phyloP scores from a whole-genome alignment of 2,329 filamentous ascomycete species.

The Tolypocladium pustulatum region DNA sequence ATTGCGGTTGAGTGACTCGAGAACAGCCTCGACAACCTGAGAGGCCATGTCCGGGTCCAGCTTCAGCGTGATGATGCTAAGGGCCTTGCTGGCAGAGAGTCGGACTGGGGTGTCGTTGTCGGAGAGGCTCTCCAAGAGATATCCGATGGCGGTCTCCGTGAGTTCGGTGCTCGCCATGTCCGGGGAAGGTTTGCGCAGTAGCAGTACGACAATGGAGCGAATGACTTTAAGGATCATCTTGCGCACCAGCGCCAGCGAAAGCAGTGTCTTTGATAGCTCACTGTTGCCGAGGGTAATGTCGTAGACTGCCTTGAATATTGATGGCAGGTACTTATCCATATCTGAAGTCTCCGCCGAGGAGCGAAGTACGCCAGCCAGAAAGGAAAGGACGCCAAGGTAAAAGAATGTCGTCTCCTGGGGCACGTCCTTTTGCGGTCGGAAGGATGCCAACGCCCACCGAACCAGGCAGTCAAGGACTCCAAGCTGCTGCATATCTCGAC shows the following conservation, averaged over 20 bases:
- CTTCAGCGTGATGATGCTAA: conserved; percentile 77
- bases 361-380: conserved; percentile 63
- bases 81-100: conserved; percentile 81
- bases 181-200: conserved; percentile 41
- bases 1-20: conserved; percentile 55
- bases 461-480: conserved; percentile 60
- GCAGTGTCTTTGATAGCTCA: conserved; percentile 40
- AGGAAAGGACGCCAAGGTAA: conserved; percentile 69
- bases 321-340: conserved; percentile 54
- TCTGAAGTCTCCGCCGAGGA: conserved; percentile 63
- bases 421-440: conserved; percentile 34
- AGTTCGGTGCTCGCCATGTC: conserved; percentile 37
- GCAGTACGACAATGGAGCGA: conserved; percentile 59
- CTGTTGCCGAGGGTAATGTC: conserved; percentile 42
- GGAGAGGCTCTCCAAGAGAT: conserved; percentile 64
- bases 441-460: conserved; percentile 55
- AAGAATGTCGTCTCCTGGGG: conserved; percentile 51
- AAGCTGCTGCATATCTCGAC: conserved; percentile 77
- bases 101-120: conserved; percentile 89
- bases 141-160: conserved; percentile 73
- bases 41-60: conserved; percentile 70
- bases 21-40: conserved; percentile 78
- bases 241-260: conserved; percentile 66
- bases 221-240: conserved; percentile 81
- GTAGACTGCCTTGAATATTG: conserved; percentile 57